Evolutionary conservation across 257 asterid genomes (phyloP), one percentile per base, ranked within the genome.

Genomic region (Przewalskia tangutica): DNA sequence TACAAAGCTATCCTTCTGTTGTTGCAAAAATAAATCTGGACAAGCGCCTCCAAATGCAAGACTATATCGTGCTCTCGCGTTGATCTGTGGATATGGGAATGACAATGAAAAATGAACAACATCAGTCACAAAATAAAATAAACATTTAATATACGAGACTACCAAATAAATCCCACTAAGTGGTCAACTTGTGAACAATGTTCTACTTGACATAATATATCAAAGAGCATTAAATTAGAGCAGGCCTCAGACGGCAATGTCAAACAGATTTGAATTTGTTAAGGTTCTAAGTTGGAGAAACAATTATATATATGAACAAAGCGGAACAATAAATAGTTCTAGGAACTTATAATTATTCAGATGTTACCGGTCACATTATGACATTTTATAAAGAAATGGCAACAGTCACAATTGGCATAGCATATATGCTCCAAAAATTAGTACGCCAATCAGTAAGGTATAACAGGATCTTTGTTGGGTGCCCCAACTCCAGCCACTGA

Each of bases 11-110:
- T 85, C 90, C 75, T 86, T 82, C 60, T 84, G 91, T 84, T 87
- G 87, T 73, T 93, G 97, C 85, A 91, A 86, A 89, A 88, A 93
- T 82, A 96, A 84, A 81, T 93, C 93, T 44, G 99, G 99, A 66
- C 80, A 92, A 81, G 97, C 84, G 77, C 99, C 99, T 83, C 90
- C 95, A 88, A 87, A 90, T 77, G 95, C 92, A 83, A 96, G 89
- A 85, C 99, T 87, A 84, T 93, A 96, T 67, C 85, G 90, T 80
- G 99, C 99, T 84, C 98, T 93, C 51, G 99, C 97, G 83, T 92
- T 96, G 79, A 96, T 89, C 99, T 96, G 91, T 54, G 73, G 84
- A 73, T 48, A 62, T 14, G 70, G 60, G 46, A 14, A 50, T 75
- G 62, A 50, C 62, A 75, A 50, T 20, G 44, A 14, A 50, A 66